phyloP scores from a whole-genome alignment of 2,329 filamentous ascomycete genomes.

The Aspergillus flavus region DNA sequence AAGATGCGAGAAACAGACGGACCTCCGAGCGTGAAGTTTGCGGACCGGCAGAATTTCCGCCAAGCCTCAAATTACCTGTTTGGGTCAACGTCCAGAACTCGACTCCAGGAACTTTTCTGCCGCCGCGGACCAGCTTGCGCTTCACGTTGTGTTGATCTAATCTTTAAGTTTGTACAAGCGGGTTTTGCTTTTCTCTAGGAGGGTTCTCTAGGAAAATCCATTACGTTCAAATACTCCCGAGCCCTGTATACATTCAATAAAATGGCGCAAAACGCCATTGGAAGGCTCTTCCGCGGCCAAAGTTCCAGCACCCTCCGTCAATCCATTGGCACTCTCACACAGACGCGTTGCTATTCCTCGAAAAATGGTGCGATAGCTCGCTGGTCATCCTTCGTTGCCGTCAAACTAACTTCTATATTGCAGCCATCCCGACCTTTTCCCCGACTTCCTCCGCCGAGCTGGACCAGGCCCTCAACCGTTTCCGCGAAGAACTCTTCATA shows the following conservation, averaged over 20 bases:
- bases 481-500: constrained; percentile 49
- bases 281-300: constrained; percentile 42
- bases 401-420: not conserved
- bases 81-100: constrained; percentile 19
- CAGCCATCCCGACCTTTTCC: constrained; percentile 43
- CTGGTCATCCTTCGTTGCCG: not conserved
- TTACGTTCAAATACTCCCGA: not conserved
- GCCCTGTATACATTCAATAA: constrained; percentile 5
- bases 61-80: constrained; percentile 34
- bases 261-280: constrained; percentile 45
- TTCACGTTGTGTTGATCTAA: constrained; percentile 13
- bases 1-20: constrained; percentile 16
- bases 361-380: constrained; percentile 31
- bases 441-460: constrained; percentile 44
- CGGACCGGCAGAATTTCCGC: constrained; percentile 43
- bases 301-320: constrained; percentile 35
- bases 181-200: not conserved
- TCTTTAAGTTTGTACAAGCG: not conserved
- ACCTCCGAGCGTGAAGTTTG: constrained; percentile 32
- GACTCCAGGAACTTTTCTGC: constrained; percentile 33
- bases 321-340: constrained; percentile 33
- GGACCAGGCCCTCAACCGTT: constrained; percentile 42
- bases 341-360: constrained; percentile 31
- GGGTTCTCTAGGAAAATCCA: too few species aligned
- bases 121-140: constrained; percentile 16